Evolutionary conservation across 768 basidiomycete species (phyloP).

Genomic region (Kwoniella heveanensis): DNA sequence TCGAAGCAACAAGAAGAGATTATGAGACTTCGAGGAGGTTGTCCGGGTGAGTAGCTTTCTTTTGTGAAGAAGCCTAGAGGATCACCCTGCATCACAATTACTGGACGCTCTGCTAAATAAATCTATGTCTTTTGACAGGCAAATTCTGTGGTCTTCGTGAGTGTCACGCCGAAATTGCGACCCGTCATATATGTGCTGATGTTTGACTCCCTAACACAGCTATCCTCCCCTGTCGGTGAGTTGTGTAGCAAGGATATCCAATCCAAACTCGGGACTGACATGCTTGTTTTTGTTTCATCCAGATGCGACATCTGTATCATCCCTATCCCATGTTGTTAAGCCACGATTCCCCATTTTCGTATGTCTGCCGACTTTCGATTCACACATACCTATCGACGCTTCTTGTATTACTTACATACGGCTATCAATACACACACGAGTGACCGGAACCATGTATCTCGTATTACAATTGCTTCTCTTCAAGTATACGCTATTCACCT

Average conservation of each 20-base stretch:
- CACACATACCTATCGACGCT: not conserved
- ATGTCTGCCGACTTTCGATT: not conserved
- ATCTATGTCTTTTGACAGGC: slow-evolving; percentile 12
- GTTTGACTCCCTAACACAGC: slow-evolving; percentile 16
- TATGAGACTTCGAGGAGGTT: slow-evolving; percentile 46
- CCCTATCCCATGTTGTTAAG: slow-evolving; percentile 47
- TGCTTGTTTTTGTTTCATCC: too few relatives aligned
- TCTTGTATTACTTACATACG: not conserved
- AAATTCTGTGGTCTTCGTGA: slow-evolving; percentile 48
- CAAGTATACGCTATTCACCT: too few relatives aligned
- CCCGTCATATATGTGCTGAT: too few relatives aligned
- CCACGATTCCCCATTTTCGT: not conserved
- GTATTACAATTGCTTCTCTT: too few relatives aligned
- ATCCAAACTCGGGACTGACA: too few relatives aligned
- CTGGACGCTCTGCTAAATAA: too few relatives aligned
- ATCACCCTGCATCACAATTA: too few relatives aligned
- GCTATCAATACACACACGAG: too few relatives aligned
- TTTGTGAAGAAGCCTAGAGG: too few relatives aligned
- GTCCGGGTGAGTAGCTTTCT: slow-evolving; percentile 43
- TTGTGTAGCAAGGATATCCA: not conserved
- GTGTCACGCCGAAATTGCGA: slow-evolving; percentile 14
- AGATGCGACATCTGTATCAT: slow-evolving; percentile 51
- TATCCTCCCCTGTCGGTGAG: slow-evolving; percentile 46
- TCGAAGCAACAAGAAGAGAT: slow-evolving; percentile 33
- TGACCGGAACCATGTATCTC: too few relatives aligned